These are phyloP conservation scores for Colletotrichum agaves DNA, from an alignment of 2,329 filamentous ascomycete species.

Conservation along the genomic window DNA sequence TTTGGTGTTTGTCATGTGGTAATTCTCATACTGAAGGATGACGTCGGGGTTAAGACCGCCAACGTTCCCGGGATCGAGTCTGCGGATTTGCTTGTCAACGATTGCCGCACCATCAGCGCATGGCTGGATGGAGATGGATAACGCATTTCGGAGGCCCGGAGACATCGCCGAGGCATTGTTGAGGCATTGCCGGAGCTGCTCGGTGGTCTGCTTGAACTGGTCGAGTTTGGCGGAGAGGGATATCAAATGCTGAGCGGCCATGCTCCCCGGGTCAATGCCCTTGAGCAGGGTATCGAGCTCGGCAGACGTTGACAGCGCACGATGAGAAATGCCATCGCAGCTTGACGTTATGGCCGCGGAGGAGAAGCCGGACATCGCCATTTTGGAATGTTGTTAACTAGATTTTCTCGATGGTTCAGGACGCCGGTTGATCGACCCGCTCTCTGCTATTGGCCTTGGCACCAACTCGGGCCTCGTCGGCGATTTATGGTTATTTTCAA, in stretches of 20 bases:
- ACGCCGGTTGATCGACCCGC: neutral
- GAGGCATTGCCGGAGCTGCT: slow-evolving; percentile 43
- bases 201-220: slow-evolving; percentile 41
- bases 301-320: slow-evolving; percentile 42
- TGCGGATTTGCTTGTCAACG: slow-evolving; percentile 49
- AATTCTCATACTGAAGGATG: slow-evolving; percentile 41
- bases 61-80: slow-evolving; percentile 43
- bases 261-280: slow-evolving; percentile 31
- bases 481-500: slow-evolving; percentile 30
- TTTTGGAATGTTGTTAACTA: neutral
- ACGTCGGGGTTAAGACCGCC: slow-evolving; percentile 42
- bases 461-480: neutral
- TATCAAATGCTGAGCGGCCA: slow-evolving; percentile 39
- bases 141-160: slow-evolving; percentile 42
- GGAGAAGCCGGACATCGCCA: slow-evolving; percentile 49
- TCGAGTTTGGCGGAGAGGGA: slow-evolving; percentile 42
- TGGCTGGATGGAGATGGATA: slow-evolving; percentile 43
- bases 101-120: slow-evolving; percentile 45
- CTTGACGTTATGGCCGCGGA: slow-evolving; percentile 47
- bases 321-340: slow-evolving; percentile 46
- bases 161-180: slow-evolving; percentile 43
- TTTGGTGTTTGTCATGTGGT: slow-evolving; percentile 41
- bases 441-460: neutral
- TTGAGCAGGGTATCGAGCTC: slow-evolving; percentile 46
- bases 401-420: neutral